Evolutionary conservation across 164 flowering plant genomes (phyloP).

Genomic region (Tetrastigma voinierianum): DNA sequence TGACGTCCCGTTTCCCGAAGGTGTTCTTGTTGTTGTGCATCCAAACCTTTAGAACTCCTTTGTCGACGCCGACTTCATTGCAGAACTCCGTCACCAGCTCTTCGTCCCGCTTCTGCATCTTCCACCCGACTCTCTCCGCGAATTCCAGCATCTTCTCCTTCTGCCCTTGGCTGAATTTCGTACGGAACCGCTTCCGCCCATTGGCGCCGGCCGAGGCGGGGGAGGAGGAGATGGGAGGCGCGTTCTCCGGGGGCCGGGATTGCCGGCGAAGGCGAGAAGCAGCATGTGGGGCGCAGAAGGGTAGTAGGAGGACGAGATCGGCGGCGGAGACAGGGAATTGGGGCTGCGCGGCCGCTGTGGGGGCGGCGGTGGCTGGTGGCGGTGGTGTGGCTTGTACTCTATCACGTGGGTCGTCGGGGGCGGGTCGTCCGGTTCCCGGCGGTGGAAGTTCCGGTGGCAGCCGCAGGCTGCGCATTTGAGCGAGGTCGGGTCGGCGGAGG

Average conservation of each 20-base stretch:
- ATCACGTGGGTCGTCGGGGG: conserved; percentile 25
- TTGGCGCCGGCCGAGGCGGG: neutral
- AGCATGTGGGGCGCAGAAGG: conserved; percentile 68
- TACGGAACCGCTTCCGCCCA: conserved; percentile 50
- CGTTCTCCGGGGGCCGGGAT: conserved; percentile 10
- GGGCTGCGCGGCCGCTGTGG: conserved; percentile 39
- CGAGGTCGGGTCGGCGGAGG: conserved; percentile 45
- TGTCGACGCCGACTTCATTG: conserved; percentile 49
- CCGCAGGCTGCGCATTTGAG: conserved; percentile 70
- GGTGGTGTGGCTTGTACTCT: conserved; percentile 56
- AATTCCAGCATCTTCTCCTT: conserved; percentile 56
- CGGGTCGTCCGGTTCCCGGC: conserved; percentile 48
- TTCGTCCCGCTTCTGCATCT: conserved; percentile 60
- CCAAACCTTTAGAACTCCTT: conserved; percentile 70
- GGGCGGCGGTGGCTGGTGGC: conserved; percentile 50
- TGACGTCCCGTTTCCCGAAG: conserved; percentile 30
- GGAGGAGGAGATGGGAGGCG: conserved; percentile 7
- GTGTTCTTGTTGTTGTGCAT: conserved; percentile 90
- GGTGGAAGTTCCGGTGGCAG: too few species aligned
- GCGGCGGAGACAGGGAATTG: conserved; percentile 54
- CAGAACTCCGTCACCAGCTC: conserved; percentile 45
- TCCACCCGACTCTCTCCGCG: conserved; percentile 65
- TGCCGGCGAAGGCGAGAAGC: conserved; percentile 44
- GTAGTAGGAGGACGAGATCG: conserved; percentile 69
- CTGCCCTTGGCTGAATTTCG: conserved; percentile 56